Base-by-base conservation (phyloP, 1,139 yeast species). In the Pichia cactophila region DNA sequence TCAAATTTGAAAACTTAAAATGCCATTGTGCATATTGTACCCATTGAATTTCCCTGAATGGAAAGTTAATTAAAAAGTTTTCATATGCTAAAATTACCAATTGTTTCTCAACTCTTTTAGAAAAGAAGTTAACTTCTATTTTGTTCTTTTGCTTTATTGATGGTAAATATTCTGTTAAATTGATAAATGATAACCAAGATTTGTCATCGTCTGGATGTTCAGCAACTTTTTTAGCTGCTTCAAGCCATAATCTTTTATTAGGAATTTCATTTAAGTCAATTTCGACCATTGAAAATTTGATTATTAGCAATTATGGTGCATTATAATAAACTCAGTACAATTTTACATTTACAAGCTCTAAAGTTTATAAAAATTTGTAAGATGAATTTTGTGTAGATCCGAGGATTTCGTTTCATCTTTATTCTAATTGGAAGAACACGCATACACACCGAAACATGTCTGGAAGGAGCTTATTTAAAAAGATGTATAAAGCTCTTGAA, bases 21-120 rank as follows among this genome's bases (percentile, higher is more conserved):
- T 82, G 87, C 67, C 79, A 70, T 26, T 74, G 69, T 0, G 96
- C 95, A 62, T 76, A 87, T 54, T 80, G 77, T 43, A 83, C 73
- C 92, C 97, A 87, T 63, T 86, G 87, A 44, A 86, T 87, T 59
- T 82, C 86, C 38, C 84, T 66, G 37, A 74, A 69, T 0, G 97
- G 97, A 63, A 74, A 89, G 49, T 75, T 73, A 2, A 66, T 68
- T 14, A 92, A 69, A 48, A 90, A 68, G 26, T 77, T 72, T 46
- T 74, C 74, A 60, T 80, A 86, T 0, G 84, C 69, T 2, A 69
- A 58, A 44, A 81, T 64, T 46, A 81, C 66, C n/a, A 74, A 59
- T 20, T 69, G 66, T 12, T 76, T 56, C 35, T 74, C 72, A 10
- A 64, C 61, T 1, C 57, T 51, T 2, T 75, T 61, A 5, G 85